A percentile compares a stretch with the other conserved stretches of the same genome.
phyloP scores from a whole-genome alignment of 805 yeast genomes.

The Candida ortonii region DNA sequence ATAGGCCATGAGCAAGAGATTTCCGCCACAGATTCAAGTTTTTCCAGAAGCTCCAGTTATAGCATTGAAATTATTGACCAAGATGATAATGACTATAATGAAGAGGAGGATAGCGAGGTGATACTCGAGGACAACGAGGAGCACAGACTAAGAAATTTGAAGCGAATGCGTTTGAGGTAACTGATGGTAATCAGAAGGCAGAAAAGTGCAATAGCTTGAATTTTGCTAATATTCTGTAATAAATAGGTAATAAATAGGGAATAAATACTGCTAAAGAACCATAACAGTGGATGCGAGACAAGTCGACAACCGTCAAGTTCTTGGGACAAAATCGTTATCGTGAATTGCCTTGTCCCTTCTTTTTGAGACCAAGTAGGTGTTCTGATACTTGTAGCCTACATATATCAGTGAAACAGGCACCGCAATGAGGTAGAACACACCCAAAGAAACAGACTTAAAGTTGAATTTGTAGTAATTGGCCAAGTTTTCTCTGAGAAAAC shows the following conservation, averaged over 20 bases:
- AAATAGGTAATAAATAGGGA: conserved; percentile 6
- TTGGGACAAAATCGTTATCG: conserved; percentile 28
- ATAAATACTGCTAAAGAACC: conserved; percentile 7
- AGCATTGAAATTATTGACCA: conserved; percentile 3
- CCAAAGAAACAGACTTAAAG: conserved; percentile 28
- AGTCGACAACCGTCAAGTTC: conserved; percentile 14
- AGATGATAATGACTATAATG: conserved; percentile 14
- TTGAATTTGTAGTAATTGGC: conserved; percentile 31
- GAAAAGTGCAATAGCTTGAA: too few relatives aligned
- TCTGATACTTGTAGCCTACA: conserved; percentile 32
- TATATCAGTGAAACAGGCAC: conserved; percentile 34
- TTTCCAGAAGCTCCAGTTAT: neutral
- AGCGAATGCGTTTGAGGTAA: conserved; percentile 10
- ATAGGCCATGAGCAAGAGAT: conserved; percentile 3
- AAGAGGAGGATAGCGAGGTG: conserved; percentile 16
- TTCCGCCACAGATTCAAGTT: conserved; percentile 4
- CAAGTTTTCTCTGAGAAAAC: conserved; percentile 31
- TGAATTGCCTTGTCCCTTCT: conserved; percentile 32
- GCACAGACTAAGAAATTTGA: conserved; percentile 1
- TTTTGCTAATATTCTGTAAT: conserved; percentile 5
- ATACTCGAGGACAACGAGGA: conserved; percentile 14
- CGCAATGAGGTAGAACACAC: conserved; percentile 29
- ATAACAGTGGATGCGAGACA: conserved; percentile 1
- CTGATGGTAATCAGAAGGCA: too few relatives aligned
- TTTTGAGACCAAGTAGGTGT: conserved; percentile 25